Percentiles rank a stretch among this genome's conserved stretches.
phyloP scores from a whole-genome alignment of 176 grass and related monocot species.

The Dendrocalamus sinicus region DNA sequence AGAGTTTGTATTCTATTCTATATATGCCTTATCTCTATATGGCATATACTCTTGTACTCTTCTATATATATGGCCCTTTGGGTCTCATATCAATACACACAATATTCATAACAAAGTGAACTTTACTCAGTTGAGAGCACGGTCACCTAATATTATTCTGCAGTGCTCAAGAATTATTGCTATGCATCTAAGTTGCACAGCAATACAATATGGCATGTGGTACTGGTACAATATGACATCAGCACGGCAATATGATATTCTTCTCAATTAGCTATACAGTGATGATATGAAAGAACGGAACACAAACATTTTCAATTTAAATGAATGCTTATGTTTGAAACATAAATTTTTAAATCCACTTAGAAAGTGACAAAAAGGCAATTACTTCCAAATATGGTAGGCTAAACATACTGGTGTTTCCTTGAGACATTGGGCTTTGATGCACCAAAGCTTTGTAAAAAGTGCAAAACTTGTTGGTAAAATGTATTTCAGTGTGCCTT shows the following conservation, averaged over 20 bases:
- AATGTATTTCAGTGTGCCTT: neutral
- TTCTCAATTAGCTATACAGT: neutral
- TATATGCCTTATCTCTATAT: too few species aligned
- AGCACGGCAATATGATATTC: neutral
- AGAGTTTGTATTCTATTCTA: too few species aligned
- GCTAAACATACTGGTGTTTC: slow-evolving; percentile 3
- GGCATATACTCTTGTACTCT: too few species aligned
- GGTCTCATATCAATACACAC: too few species aligned
- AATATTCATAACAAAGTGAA: too few species aligned
- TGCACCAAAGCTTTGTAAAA: slow-evolving; percentile 21
- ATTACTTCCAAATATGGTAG: neutral
- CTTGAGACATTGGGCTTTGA: slow-evolving; percentile 4
- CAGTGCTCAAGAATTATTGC: neutral
- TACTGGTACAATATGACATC: neutral
- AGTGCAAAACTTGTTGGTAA: neutral
- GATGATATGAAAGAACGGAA: slow-evolving; percentile 7
- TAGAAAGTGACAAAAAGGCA: slow-evolving; percentile 10
- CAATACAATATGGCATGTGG: slow-evolving; percentile 12
- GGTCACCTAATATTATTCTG: neutral
- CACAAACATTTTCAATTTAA: slow-evolving; percentile 23
- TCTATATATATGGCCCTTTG: too few species aligned
- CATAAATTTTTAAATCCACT: neutral
- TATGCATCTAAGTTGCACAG: slow-evolving; percentile 5
- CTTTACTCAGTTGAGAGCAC: slow-evolving; percentile 14
- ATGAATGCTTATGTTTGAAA: neutral